Base-by-base conservation (phyloP, 495 filamentous ascomycete genomes). In the Penicillium canariense region DNA sequence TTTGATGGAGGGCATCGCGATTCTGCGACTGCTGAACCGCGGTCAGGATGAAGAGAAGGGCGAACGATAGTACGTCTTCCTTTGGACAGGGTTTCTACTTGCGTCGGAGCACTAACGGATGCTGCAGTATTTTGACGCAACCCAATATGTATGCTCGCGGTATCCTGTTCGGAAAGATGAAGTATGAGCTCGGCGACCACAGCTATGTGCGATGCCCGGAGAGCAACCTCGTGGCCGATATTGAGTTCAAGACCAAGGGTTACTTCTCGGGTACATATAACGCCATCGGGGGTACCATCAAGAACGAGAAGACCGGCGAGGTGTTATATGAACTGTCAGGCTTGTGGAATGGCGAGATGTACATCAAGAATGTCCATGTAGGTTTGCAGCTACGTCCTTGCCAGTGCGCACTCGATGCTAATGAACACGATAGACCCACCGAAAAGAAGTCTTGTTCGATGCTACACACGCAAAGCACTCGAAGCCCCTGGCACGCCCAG, bases 101-200 rank as follows among this genome's bases (percentile, higher is more conserved):
- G 18, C 15, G 25, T 10, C 22, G 25, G 10, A 28, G 14, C 39
- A 47, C 61, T 62, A 56, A 65, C 44, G 2, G 18, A 52, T 49
- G 4, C 2, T 25, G 2, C 30, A 93, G 89, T 70, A 87, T 93
- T 61, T 68, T 97, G 48, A 97, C 94, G 0, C 94, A 99, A 66
- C 94, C 94, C 6, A 99, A 99, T 70, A 99, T 99, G 92, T 99
- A 99, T 70, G 95, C 93, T 31, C 84, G 94, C 51, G 94, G 94
- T 22, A 97, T 99, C 51, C 76, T 99, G 11, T 97, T 99, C 63
- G 94, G 94, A 18, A 97, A 96, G 72, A 97, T 99, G 94, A 97
- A 96, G 71, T 99, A 97, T 72, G 94, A 99, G 73, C 82, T 99
- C 17, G 94, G 94, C 32, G 94, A 99, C 68, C 92, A 96, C 74